A percentile compares a stretch with the other conserved stretches of the same genome.
phyloP scores from a whole-genome alignment of 495 filamentous ascomycete genomes.

The Hypoxylon rickii region DNA sequence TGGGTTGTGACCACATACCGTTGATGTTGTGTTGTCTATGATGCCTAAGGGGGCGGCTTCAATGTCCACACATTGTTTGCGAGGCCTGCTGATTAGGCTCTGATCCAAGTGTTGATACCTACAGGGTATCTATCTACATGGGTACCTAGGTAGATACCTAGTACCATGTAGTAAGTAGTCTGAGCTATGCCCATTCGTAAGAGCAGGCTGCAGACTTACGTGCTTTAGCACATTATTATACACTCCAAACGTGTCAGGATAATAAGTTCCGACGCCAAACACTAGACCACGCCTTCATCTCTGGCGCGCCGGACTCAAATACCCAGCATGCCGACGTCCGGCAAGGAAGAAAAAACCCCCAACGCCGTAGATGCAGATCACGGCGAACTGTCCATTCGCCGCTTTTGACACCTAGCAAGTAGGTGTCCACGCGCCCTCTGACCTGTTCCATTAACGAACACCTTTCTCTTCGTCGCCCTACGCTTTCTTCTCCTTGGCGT shows the following conservation, averaged over 20 bases:
- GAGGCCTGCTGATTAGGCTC: too few relatives aligned
- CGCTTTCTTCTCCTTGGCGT: slow-evolving; percentile 29
- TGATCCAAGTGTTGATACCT: too few relatives aligned
- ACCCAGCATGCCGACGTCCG: slow-evolving; percentile 3
- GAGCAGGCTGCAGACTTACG: too few relatives aligned
- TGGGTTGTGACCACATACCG: too few relatives aligned
- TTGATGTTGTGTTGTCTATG: too few relatives aligned
- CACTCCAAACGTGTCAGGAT: slow-evolving; percentile 13
- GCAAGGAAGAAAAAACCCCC: slow-evolving; percentile 23
- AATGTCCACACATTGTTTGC: too few relatives aligned
- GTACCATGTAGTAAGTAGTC: too few relatives aligned
- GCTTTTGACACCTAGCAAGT: slow-evolving; percentile 21
- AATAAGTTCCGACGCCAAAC: slow-evolving; percentile 9
- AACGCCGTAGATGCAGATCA: slow-evolving; percentile 32
- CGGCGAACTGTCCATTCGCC: slow-evolving; percentile 18
- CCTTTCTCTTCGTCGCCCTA: slow-evolving; percentile 7
- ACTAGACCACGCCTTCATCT: slow-evolving; percentile 8
- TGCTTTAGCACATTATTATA: slow-evolving; percentile 13
- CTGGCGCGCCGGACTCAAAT: slow-evolving; percentile 12
- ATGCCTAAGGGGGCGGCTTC: too few relatives aligned
- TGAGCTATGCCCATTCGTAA: too few relatives aligned
- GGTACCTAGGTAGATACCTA: too few relatives aligned
- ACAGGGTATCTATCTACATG: too few relatives aligned
- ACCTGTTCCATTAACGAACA: slow-evolving; percentile 2
- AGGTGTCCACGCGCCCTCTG: slow-evolving; percentile 11